A percentile compares a stretch with the other conserved stretches of the same genome.
Conservation (phyloP, 352 stramenopile genomes). For the Globisporangium mamillatum region DNA sequence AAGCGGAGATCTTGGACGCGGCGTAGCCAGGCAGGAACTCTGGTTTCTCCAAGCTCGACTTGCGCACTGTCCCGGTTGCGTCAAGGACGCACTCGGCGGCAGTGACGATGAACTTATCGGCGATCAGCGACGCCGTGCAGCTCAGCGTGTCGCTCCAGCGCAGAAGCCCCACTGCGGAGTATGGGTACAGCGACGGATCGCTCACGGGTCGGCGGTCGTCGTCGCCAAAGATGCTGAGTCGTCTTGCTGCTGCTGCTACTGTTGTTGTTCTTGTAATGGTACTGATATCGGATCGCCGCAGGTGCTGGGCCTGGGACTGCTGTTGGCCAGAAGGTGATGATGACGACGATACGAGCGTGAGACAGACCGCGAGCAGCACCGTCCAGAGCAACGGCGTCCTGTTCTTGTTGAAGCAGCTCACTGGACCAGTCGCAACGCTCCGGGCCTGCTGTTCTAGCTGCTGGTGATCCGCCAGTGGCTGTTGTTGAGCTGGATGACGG, state of each 20-base stretch:
- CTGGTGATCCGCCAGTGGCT: not conserved
- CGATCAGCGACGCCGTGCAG: constrained; percentile 61
- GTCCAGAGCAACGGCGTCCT: constrained; percentile 9
- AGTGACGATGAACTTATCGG: constrained; percentile 42
- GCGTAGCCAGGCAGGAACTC: constrained; percentile 31
- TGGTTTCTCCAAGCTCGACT: constrained; percentile 21
- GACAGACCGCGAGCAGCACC: constrained; percentile 2
- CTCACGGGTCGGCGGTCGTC: constrained; percentile 39
- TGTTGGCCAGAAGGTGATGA: not conserved
- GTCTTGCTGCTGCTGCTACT: constrained; percentile 6
- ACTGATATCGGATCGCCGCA: not conserved
- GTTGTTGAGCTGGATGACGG: not conserved
- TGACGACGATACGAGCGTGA: not conserved
- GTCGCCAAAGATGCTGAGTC: constrained; percentile 43
- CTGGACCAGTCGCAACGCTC: not conserved
- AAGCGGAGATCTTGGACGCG: not conserved
- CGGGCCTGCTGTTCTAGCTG: not conserved
- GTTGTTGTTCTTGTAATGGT: not conserved
- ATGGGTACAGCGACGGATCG: constrained; percentile 38
- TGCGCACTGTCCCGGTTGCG: constrained; percentile 24
- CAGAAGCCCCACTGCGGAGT: constrained; percentile 51
- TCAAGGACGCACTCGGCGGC: constrained; percentile 58
- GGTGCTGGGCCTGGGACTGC: not conserved
- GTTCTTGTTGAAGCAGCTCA: not conserved
- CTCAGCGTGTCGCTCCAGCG: constrained; percentile 40